phyloP scores from a whole-genome alignment of 1,139 yeast genomes.

The Diutina mesorugosa region DNA sequence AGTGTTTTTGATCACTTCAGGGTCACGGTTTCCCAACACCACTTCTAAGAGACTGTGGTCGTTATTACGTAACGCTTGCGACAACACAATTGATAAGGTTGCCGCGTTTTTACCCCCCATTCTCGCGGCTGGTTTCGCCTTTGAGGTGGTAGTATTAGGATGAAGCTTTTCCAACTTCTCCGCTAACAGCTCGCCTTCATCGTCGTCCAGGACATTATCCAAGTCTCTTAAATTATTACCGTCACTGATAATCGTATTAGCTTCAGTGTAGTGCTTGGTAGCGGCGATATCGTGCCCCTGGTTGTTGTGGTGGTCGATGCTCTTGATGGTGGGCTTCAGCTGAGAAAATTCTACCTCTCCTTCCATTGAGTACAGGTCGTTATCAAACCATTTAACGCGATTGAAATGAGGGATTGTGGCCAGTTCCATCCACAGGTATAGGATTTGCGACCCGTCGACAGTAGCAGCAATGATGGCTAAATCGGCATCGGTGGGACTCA shows the following conservation, averaged over 20 bases:
- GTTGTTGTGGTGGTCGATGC: constrained; percentile 22
- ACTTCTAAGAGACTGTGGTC: constrained; percentile 67
- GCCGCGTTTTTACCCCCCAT: constrained; percentile 37
- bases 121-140: constrained; percentile 13
- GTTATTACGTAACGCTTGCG: constrained; percentile 62
- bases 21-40: constrained; percentile 68
- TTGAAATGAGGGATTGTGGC: constrained; percentile 58
- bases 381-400: constrained; percentile 38
- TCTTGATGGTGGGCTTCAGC: constrained; percentile 21
- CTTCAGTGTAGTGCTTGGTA: constrained; percentile 55
- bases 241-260: constrained; percentile 48
- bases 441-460: constrained; percentile 22
- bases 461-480: constrained; percentile 24
- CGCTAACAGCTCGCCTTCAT: constrained; percentile 39
- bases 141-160: constrained; percentile 2
- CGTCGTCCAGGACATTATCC: constrained; percentile 28
- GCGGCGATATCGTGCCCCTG: constrained; percentile 67
- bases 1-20: constrained; percentile 58
- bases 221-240: constrained; percentile 50
- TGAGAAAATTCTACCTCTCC: constrained; percentile 22
- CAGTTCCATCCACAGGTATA: constrained; percentile 62
- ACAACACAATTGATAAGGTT: constrained; percentile 49
- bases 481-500: constrained; percentile 19
- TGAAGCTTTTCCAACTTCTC: constrained; percentile 39
- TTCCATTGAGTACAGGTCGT: constrained; percentile 10